phyloP scores from a whole-genome alignment of 371 early-diverging fungal genomes.

The Mucor plumbeus region DNA sequence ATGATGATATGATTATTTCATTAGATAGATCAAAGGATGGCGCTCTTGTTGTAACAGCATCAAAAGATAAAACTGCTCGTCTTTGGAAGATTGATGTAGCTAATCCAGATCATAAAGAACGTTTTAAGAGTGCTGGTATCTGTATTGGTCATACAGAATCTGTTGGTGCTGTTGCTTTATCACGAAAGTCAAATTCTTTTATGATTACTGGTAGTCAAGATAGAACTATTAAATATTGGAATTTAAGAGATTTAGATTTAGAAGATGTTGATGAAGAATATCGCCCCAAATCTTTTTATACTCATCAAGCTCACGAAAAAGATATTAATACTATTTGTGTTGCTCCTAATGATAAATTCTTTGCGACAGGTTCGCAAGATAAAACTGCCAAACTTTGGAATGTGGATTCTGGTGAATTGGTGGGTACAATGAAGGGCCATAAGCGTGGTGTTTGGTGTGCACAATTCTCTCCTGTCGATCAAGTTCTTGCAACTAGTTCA shows the following conservation, averaged over 20 bases:
- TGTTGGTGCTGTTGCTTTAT: slow-evolving; percentile 82
- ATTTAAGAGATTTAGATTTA: slow-evolving; percentile 60
- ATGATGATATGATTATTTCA: slow-evolving; percentile 86
- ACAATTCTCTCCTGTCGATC: slow-evolving; percentile 89
- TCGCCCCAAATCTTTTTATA: slow-evolving; percentile 75
- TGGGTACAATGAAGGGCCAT: slow-evolving; percentile 92
- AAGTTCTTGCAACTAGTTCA: slow-evolving; percentile 88
- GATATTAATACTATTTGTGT: slow-evolving; percentile 96
- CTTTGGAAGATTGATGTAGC: slow-evolving; percentile 75
- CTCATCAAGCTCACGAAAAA: slow-evolving; percentile 96
- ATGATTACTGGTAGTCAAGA: slow-evolving; percentile 91
- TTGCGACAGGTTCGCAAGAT: slow-evolving; percentile 98
- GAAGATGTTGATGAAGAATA: slow-evolving; percentile 47
- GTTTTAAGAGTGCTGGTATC: slow-evolving; percentile 68
- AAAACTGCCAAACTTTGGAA: slow-evolving; percentile 96
- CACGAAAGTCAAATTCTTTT: slow-evolving; percentile 66
- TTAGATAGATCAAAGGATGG: slow-evolving; percentile 74
- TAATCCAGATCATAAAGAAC: slow-evolving; percentile 37
- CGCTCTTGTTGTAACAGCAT: slow-evolving; percentile 78
- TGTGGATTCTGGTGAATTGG: slow-evolving; percentile 77
- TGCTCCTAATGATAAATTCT: slow-evolving; percentile 89
- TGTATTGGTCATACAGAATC: slow-evolving; percentile 93
- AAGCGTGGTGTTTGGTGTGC: slow-evolving; percentile 95
- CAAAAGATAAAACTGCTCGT: slow-evolving; percentile 87
- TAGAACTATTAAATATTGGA: slow-evolving; percentile 95